Percentiles rank a stretch among this genome's conserved stretches.
Evolutionary conservation across 257 asterid genomes (phyloP).

Genomic region (Nicotiana sylvestris): DNA sequence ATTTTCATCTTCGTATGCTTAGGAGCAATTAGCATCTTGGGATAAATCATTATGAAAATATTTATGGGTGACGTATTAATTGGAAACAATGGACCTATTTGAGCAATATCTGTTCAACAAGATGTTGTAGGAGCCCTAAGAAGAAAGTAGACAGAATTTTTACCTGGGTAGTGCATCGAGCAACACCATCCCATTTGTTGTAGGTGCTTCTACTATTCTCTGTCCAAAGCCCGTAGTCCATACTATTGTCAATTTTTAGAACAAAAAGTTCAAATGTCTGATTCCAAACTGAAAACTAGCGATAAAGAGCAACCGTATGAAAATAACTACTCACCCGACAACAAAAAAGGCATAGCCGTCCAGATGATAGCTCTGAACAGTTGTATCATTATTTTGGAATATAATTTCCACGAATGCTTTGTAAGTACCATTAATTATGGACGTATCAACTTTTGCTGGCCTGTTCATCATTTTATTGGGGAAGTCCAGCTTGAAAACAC

Average conservation of each 20-base stretch:
- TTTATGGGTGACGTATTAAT: background rate
- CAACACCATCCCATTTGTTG: constrained; percentile 97
- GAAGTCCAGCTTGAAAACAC: constrained; percentile 88
- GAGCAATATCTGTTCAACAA: background rate
- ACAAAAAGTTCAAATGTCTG: constrained; percentile 9
- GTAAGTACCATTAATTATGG: constrained; percentile 77
- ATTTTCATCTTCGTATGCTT: background rate
- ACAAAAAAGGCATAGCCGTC: constrained; percentile 91
- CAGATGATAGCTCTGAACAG: constrained; percentile 82
- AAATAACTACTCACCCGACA: constrained; percentile 68
- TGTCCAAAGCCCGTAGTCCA: constrained; percentile 92
- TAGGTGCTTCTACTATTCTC: constrained; percentile 83
- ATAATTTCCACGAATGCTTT: constrained; percentile 90
- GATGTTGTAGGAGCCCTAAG: no score
- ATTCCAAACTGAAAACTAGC: constrained; percentile 5
- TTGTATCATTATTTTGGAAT: constrained; percentile 79
- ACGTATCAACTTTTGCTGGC: constrained; percentile 71
- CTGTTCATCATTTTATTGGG: constrained; percentile 75
- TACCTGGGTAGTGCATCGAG: constrained; percentile 93
- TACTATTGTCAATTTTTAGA: constrained; percentile 37
- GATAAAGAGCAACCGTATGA: background rate
- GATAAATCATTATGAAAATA: no score
- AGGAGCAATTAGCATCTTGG: background rate
- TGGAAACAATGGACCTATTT: background rate
- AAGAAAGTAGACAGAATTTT: background rate